Evolutionary conservation across 2,329 filamentous ascomycete genomes (phyloP).

Genomic region (Neonectria sp.): DNA sequence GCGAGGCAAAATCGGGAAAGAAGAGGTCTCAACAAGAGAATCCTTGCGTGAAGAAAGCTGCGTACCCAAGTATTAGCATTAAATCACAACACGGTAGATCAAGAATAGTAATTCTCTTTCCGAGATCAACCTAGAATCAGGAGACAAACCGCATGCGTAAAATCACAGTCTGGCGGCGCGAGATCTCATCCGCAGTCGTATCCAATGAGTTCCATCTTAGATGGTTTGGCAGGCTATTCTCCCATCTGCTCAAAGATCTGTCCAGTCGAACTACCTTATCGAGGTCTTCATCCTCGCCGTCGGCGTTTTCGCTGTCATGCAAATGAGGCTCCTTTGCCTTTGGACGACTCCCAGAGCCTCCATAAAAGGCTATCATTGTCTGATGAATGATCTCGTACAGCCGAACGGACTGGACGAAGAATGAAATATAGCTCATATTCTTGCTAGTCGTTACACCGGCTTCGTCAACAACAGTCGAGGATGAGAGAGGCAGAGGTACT

Average conservation of each 20-base stretch:
- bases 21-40: slow-evolving; percentile 52
- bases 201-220: slow-evolving; percentile 40
- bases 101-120: neutral
- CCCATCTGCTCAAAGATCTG: slow-evolving; percentile 51
- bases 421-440: slow-evolving; percentile 41
- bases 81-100: too few relatives aligned
- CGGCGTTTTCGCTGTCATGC: slow-evolving; percentile 4
- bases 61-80: neutral
- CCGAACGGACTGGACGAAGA: slow-evolving; percentile 54
- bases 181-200: slow-evolving; percentile 43
- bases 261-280: slow-evolving; percentile 52
- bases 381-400: slow-evolving; percentile 57
- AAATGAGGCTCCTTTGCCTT: slow-evolving; percentile 25
- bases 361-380: slow-evolving; percentile 50
- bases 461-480: neutral
- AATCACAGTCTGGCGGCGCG: slow-evolving; percentile 51
- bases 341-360: slow-evolving; percentile 25
- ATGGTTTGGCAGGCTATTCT: slow-evolving; percentile 47
- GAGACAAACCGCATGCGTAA: slow-evolving; percentile 51
- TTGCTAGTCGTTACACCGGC: neutral
- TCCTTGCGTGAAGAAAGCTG: slow-evolving; percentile 54
- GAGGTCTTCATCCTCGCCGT: slow-evolving; percentile 47
- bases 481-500: slow-evolving; percentile 47
- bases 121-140: too few relatives aligned
- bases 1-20: slow-evolving; percentile 52